A percentile compares a stretch with the other conserved stretches of the same genome.
Evolutionary conservation across 176 grass and related monocot genomes (phyloP).

Genomic region (Oryza rufipogon): DNA sequence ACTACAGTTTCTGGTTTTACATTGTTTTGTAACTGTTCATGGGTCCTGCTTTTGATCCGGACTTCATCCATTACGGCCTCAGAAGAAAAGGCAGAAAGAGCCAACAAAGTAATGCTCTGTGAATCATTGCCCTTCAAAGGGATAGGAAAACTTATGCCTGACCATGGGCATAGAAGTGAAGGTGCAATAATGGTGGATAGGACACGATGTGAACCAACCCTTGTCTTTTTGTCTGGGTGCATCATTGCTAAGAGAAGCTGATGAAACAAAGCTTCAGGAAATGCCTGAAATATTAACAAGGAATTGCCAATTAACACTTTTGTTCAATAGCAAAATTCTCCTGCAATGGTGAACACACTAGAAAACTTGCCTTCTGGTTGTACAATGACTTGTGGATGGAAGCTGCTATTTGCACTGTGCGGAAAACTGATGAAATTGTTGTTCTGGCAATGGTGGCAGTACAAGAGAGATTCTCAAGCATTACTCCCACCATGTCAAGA

Average conservation of each 20-base stretch:
- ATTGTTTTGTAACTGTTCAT: conserved; percentile 42
- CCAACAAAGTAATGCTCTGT: conserved; percentile 60
- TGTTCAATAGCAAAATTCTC: conserved; percentile 35
- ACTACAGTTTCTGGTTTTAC: conserved; percentile 43
- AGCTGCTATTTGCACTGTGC: conserved; percentile 74
- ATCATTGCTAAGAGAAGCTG: conserved; percentile 90
- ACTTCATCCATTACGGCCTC: conserved; percentile 44
- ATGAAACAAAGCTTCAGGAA: conserved; percentile 96
- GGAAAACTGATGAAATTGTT: conserved; percentile 88
- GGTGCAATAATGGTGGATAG: conserved; percentile 72
- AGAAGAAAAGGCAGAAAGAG: conserved; percentile 78
- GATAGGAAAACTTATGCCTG: conserved; percentile 60
- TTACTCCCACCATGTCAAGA: conserved; percentile 88
- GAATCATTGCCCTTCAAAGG: conserved; percentile 56
- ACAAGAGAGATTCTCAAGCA: conserved; percentile 84
- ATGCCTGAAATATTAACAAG: conserved; percentile 60
- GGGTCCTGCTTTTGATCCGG: background rate
- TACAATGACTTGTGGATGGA: conserved; percentile 78
- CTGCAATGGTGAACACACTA: background rate
- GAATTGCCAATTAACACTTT: conserved; percentile 27
- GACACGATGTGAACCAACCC: conserved; percentile 89
- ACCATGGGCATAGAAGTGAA: conserved; percentile 73
- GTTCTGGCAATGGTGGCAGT: conserved; percentile 61
- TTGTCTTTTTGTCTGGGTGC: conserved; percentile 83
- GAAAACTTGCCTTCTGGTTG: conserved; percentile 75